Percentiles rank a stretch among this genome's conserved stretches.
Conservation (phyloP, 768 basidiomycete genomes). For the Tylopilus vinaceipallidus region DNA sequence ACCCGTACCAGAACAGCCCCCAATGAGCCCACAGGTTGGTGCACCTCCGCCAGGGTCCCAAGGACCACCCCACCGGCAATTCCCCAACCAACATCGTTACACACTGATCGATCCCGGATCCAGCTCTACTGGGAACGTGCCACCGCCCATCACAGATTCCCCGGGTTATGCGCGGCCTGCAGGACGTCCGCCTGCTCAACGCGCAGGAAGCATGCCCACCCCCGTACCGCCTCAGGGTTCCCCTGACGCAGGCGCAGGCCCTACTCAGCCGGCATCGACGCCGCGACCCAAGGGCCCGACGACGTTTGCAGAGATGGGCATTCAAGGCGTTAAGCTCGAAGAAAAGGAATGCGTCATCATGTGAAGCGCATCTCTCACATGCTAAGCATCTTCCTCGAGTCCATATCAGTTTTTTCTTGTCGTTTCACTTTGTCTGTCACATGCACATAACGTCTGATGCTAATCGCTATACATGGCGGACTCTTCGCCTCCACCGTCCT, state of each 20-base stretch:
- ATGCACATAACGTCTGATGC: background rate
- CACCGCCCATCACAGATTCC: slow-evolving; percentile 20
- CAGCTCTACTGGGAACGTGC: slow-evolving; percentile 2
- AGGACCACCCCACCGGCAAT: slow-evolving; percentile 20
- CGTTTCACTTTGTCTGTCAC: background rate
- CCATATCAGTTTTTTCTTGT: background rate
- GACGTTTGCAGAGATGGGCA: slow-evolving; percentile 95
- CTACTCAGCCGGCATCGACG: slow-evolving; percentile 5
- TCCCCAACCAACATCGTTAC: slow-evolving; percentile 43
- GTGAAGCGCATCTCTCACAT: slow-evolving; percentile 41
- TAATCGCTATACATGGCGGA: background rate
- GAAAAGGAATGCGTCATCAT: slow-evolving; percentile 87
- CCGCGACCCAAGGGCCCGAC: slow-evolving; percentile 45
- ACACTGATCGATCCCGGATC: slow-evolving; percentile 44
- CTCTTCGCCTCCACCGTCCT: no score
- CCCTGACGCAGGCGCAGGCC: background rate
- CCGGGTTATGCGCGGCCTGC: slow-evolving; percentile 29
- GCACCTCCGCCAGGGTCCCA: slow-evolving; percentile 8
- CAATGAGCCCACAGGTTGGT: no score
- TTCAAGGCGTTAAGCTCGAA: slow-evolving; percentile 72
- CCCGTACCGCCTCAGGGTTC: slow-evolving; percentile 12
- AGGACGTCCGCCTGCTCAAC: slow-evolving; percentile 34
- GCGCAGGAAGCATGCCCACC: slow-evolving; percentile 19
- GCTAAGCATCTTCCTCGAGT: no score
- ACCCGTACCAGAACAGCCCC: slow-evolving; percentile 17